These are phyloP conservation scores for Colletotrichum chlorophyti DNA, from an alignment of 2,329 filamentous ascomycete genomes.

Conservation along the genomic window DNA sequence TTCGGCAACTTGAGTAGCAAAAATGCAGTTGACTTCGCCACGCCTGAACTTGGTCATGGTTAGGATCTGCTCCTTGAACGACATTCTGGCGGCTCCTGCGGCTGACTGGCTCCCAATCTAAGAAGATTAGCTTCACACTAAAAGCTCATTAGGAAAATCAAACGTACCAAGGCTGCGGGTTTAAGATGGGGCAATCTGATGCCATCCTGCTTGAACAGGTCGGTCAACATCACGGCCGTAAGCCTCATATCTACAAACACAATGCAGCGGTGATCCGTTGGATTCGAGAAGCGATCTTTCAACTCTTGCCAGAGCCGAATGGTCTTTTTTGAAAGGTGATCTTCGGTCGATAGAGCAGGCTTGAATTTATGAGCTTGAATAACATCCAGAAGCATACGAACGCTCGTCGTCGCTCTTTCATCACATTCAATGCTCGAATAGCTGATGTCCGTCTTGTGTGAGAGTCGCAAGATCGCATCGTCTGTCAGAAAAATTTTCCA, in stretches of 20 bases:
- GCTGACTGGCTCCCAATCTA: constrained; percentile 20
- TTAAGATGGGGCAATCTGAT: constrained; percentile 66
- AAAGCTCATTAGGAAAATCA: too few relatives aligned
- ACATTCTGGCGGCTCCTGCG: constrained; percentile 46
- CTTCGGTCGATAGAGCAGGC: constrained; percentile 36
- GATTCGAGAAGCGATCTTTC: constrained; percentile 64
- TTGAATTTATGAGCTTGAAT: constrained; percentile 59
- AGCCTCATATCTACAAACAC: constrained; percentile 84
- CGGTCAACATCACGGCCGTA: constrained; percentile 76
- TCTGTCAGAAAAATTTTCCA: constrained; percentile 77
- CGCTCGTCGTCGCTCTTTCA: constrained; percentile 60
- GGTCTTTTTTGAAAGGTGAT: constrained; percentile 76
- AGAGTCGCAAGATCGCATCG: constrained; percentile 65
- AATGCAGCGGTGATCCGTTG: constrained; percentile 73
- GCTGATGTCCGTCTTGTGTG: constrained; percentile 54
- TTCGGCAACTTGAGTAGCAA: constrained; percentile 72
- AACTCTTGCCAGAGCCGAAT: constrained; percentile 67
- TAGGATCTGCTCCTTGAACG: constrained; percentile 76
- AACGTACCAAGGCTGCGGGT: constrained; percentile 66
- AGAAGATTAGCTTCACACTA: neutral
- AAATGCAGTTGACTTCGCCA: constrained; percentile 67
- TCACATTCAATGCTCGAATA: constrained; percentile 35
- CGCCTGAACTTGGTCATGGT: constrained; percentile 71
- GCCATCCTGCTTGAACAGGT: constrained; percentile 65
- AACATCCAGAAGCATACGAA: constrained; percentile 64